A percentile compares a stretch with the other conserved stretches of the same genome.
phyloP scores from a whole-genome alignment of 2,329 filamentous ascomycete species.

The Xylaria polymorpha region DNA sequence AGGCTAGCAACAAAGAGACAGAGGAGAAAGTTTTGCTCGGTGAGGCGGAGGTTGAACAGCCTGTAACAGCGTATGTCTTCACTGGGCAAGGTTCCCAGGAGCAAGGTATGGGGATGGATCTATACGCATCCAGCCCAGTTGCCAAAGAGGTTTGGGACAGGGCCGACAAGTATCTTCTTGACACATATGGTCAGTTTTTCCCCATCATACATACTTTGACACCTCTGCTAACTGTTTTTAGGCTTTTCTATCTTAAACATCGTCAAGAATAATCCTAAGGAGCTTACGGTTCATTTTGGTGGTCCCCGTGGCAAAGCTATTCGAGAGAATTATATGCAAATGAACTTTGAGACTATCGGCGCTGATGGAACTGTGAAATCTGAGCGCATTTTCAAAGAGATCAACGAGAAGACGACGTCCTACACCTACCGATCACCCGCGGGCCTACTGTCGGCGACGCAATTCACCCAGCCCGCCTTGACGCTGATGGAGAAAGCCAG shows the following conservation, averaged over 20 bases:
- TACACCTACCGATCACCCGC: conserved; percentile 98
- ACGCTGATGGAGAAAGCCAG: conserved; percentile 99
- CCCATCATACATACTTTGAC: not conserved
- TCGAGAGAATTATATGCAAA: conserved; percentile 98
- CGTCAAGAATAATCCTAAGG: conserved; percentile 99
- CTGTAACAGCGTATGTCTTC: conserved; percentile 96
- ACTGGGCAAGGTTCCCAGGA: conserved; percentile 98
- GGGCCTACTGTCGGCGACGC: conserved; percentile 93
- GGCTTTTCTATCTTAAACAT: conserved; percentile 98
- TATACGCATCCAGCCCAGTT: conserved; percentile 92
- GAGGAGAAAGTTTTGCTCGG: conserved; percentile 96
- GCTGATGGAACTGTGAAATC: conserved; percentile 94
- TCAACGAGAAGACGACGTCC: conserved; percentile 89
- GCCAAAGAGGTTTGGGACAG: conserved; percentile 98
- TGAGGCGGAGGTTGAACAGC: conserved; percentile 97
- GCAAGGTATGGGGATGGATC: conserved; percentile 99
- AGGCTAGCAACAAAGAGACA: conserved; percentile 93
- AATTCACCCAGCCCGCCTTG: conserved; percentile 97
- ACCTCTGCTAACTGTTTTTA: conserved; percentile 51
- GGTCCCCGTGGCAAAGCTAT: conserved; percentile 97
- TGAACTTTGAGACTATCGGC: conserved; percentile 99
- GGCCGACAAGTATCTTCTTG: conserved; percentile 96
- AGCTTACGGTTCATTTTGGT: conserved; percentile 97
- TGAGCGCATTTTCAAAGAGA: conserved; percentile 99
- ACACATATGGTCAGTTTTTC: conserved; percentile 85